Evolutionary conservation across 345 rosid genomes (phyloP).

Genomic region (Carallia brachiata): DNA sequence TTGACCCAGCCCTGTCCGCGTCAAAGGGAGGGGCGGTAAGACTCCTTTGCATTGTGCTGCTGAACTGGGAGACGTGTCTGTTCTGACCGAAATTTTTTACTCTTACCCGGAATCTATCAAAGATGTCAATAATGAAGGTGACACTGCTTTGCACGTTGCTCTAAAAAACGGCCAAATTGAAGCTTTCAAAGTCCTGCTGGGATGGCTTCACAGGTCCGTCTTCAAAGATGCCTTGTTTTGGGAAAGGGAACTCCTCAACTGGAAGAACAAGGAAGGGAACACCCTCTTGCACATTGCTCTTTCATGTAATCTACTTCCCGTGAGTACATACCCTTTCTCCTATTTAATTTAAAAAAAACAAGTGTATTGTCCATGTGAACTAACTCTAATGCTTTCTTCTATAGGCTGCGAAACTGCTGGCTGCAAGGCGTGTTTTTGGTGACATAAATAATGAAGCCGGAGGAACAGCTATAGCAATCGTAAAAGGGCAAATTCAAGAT

Average conservation of each 20-base stretch:
- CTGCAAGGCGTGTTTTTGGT: neutral
- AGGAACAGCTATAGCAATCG: neutral
- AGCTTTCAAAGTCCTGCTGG: neutral
- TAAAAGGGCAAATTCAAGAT: neutral
- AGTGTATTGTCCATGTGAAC: neutral
- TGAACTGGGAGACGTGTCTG: neutral
- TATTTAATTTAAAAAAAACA: neutral
- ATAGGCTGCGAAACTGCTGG: neutral
- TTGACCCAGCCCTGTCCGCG: neutral
- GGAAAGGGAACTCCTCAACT: constrained; percentile 15
- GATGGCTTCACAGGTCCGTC: neutral
- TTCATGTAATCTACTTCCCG: neutral
- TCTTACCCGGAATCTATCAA: constrained; percentile 3
- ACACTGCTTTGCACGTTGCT: constrained; percentile 21
- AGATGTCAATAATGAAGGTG: constrained; percentile 9
- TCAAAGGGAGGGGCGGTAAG: constrained; percentile 20
- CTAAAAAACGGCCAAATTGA: neutral
- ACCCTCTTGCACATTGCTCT: constrained; percentile 11
- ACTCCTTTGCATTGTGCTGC: constrained; percentile 29
- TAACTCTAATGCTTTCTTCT: neutral
- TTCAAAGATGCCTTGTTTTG: neutral
- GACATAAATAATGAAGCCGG: neutral
- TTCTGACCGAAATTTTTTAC: constrained; percentile 14
- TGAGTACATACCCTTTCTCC: neutral
- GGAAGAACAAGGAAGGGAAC: constrained; percentile 11